Evolutionary conservation across 176 grass and related monocot genomes (phyloP).

Genomic region (Thinopyrum elongatum): DNA sequence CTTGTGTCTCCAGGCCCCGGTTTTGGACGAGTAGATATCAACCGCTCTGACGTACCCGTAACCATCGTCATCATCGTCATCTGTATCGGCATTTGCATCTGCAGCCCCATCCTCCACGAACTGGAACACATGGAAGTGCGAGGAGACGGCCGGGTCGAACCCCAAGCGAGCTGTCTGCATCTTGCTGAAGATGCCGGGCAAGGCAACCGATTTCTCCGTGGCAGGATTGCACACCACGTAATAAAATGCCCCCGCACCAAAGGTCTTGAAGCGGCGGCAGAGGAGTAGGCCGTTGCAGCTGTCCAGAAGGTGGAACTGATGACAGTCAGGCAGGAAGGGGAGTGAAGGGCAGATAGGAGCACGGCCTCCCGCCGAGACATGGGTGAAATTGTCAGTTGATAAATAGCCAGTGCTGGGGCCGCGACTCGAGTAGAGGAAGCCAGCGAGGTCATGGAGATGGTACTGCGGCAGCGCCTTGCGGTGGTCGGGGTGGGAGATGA

Average conservation of each 20-base stretch:
- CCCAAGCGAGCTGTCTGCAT: too few relatives aligned
- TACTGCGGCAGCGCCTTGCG: too few relatives aligned
- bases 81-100: too few relatives aligned
- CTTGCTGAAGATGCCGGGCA: too few relatives aligned
- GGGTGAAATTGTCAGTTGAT: not conserved
- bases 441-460: too few relatives aligned
- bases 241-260: too few relatives aligned
- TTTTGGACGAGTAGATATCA: not conserved
- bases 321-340: not conserved
- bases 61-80: not conserved
- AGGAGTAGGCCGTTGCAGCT: not conserved
- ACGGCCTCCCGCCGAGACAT: not conserved
- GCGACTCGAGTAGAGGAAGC: not conserved
- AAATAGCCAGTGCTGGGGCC: not conserved
- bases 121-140: not conserved
- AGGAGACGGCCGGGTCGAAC: not conserved
- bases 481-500: too few relatives aligned
- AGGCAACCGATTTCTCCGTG: too few relatives aligned
- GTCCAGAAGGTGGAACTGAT: not conserved
- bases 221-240: too few relatives aligned
- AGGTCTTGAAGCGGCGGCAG: not conserved
- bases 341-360: not conserved
- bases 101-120: not conserved
- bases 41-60: not conserved
- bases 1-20: not conserved